Conservation (phyloP, 345 rosid genomes). For the Bruguiera gymnorhiza region DNA sequence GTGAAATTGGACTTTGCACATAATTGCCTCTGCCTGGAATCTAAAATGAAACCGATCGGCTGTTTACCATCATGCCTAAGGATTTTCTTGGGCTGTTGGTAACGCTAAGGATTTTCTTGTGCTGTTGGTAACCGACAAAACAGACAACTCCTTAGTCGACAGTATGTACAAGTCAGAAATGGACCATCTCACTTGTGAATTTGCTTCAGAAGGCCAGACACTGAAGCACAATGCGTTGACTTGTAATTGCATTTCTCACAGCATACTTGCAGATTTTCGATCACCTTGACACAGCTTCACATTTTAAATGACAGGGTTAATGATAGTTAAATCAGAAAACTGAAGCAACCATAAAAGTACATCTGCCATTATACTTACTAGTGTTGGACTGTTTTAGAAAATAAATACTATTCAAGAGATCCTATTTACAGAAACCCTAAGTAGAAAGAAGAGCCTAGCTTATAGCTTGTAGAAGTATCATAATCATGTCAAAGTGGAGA, state of each 20-base stretch:
- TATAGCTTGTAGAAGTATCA: no score
- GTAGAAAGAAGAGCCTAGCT: no score
- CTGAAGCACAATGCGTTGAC: constrained; percentile 89
- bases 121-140: not conserved
- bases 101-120: no score
- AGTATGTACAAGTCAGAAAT: not conserved
- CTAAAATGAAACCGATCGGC: not conserved
- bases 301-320: constrained; percentile 1
- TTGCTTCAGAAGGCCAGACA: constrained; percentile 76
- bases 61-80: not conserved
- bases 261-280: constrained; percentile 67
- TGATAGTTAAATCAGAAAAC: no score
- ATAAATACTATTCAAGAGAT: no score
- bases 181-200: constrained; percentile 38
- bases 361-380: no score
- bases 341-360: no score
- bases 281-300: constrained; percentile 66
- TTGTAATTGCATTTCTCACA: constrained; percentile 76
- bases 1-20: not conserved
- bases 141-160: not conserved
- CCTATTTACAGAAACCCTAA: no score
- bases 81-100: not conserved
- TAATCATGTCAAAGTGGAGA: no score
- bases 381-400: no score
- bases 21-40: not conserved